Evolutionary conservation across 495 filamentous ascomycete genomes (phyloP), one percentile per base, ranked within the genome.

Genomic region (Lepraria neglecta): DNA sequence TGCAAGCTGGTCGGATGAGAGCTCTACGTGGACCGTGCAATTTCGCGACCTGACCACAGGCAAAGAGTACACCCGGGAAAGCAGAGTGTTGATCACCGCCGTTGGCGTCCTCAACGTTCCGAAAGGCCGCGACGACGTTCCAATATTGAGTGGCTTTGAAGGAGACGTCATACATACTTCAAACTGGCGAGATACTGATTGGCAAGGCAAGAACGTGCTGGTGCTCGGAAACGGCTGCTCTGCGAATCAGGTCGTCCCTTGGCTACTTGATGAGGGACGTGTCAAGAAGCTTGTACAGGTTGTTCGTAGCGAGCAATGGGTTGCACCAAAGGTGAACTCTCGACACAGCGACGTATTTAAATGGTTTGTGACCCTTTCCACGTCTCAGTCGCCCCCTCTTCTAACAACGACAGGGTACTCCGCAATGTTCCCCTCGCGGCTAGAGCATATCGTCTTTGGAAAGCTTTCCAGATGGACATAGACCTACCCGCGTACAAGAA

Each of bases 271-370:
- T 46, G 43, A 46, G 43, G 43, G 43, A 12, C 43, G 43, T 46
- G 43, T 46, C 43, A 46, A 46, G 43, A 46, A 46, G 43, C 43
- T 46, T 46, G 43, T 46, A 4, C 43, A 46, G 15, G 43, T 46
- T 46, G 43, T 46, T 46, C 43, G 43, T 46, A 46, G 43, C 43
- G 43, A 46, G 43, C 43, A 46, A 46, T 46, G 43, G 43, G 43
- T 46, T 46, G 43, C 43, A 46, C 43, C 43, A 46, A 46, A 46
- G 43, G 43, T 12, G 43, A 46, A 46, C 43, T 46, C 43, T 46
- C 43, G 43, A 46, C 43, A 46, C 43, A 46, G 43, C 43, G 43
- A 46, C 43, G 43, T 46, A 21, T 46, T 46, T 46, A 46, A 11
- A 46, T 46, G 43, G 43, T 46, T 11, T 46, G 15, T 46, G 43